These are phyloP conservation scores for Clarkia xantiana DNA, from an alignment of 345 rosid genomes.

Conservation along the genomic window DNA sequence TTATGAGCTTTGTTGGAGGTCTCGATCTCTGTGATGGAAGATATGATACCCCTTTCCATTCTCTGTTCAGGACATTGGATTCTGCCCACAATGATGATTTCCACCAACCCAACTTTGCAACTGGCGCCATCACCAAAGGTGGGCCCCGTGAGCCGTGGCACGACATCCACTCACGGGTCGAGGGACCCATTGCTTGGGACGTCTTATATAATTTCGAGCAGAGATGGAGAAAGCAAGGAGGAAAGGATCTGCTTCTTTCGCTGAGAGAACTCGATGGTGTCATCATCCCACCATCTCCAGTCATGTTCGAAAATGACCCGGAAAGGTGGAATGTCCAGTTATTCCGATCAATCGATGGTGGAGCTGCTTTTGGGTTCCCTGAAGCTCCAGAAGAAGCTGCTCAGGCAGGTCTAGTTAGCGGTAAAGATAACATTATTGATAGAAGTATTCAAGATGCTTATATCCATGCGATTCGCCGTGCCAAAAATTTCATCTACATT, in stretches of 20 bases:
- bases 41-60: conserved; percentile 10
- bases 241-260: conserved; percentile 21
- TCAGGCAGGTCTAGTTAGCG: conserved; percentile 22
- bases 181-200: conserved; percentile 37
- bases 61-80: conserved; percentile 26
- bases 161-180: conserved; percentile 29
- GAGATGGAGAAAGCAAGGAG: conserved; percentile 34
- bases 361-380: conserved; percentile 30
- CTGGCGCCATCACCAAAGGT: conserved; percentile 24
- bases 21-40: conserved; percentile 10
- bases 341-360: conserved; percentile 30
- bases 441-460: conserved; percentile 31
- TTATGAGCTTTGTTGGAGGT: conserved; percentile 8
- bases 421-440: conserved; percentile 29
- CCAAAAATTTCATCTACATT: conserved; percentile 11
- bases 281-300: conserved; percentile 26
- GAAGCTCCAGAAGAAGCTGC: conserved; percentile 28
- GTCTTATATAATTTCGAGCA: conserved; percentile 30
- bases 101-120: conserved; percentile 31
- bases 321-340: conserved; percentile 29
- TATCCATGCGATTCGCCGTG: conserved; percentile 28
- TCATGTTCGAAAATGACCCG: conserved; percentile 15
- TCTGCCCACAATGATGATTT: conserved; percentile 31
- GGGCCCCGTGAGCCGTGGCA: conserved; percentile 40
- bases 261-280: conserved; percentile 22